These are phyloP conservation scores for Simmondsia chinensis DNA, from an alignment of 148 eudicot species.

Conservation along the genomic window DNA sequence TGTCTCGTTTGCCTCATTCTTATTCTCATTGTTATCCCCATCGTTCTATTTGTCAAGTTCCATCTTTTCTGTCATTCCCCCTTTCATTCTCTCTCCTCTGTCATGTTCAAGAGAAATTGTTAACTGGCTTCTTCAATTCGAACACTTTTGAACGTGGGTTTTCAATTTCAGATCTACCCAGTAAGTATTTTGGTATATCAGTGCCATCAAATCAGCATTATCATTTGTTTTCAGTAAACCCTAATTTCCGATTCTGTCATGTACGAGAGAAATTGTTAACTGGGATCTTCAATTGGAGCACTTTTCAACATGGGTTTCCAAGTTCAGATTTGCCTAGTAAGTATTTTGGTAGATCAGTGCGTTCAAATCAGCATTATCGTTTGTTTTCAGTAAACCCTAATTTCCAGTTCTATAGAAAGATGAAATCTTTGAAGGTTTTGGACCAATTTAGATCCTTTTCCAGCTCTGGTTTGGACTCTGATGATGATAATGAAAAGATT, in stretches of 20 bases:
- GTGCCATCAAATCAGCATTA: not conserved
- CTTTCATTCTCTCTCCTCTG: constrained; percentile 1
- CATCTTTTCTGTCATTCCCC: not conserved
- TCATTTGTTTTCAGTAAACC: not conserved
- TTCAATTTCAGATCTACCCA: not conserved
- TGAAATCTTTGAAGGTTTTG: constrained; percentile 7
- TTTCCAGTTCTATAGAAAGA: not conserved
- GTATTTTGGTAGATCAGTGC: not conserved
- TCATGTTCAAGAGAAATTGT: constrained; percentile 42
- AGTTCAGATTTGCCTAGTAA: constrained; percentile 1
- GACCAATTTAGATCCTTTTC: constrained; percentile 23
- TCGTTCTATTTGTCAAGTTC: constrained; percentile 38
- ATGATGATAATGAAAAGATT: constrained; percentile 12
- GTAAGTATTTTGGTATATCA: constrained; percentile 1
- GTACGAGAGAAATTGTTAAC: too few species aligned
- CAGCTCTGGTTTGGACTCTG: constrained; percentile 12
- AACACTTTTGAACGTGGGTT: constrained; percentile 3
- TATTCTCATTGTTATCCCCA: constrained; percentile 47
- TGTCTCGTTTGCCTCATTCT: constrained; percentile 48
- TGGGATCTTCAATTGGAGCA: not conserved
- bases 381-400: not conserved
- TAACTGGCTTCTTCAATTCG: constrained; percentile 8
- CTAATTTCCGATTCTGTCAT: too few species aligned
- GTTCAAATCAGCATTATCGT: not conserved
- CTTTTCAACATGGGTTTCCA: constrained; percentile 3